Percentiles rank a stretch among this genome's conserved stretches.
Evolutionary conservation across 192 early-diverging fungal genomes (phyloP).

Genomic region (Coemansia sp.): DNA sequence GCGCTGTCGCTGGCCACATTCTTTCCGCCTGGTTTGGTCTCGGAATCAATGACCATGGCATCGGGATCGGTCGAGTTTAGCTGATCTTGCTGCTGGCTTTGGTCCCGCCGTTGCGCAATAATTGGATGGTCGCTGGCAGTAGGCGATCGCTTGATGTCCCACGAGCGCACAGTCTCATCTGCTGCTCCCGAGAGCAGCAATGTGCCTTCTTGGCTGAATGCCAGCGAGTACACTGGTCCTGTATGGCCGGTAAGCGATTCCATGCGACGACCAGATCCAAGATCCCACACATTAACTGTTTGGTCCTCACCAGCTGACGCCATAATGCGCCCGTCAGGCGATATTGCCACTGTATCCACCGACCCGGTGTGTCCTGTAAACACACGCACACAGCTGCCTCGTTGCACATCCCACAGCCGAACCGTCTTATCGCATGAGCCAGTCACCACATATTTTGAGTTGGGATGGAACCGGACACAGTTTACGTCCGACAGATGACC

Average conservation of each 20-base stretch:
- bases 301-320: conserved; percentile 77
- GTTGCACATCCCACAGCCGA: conserved; percentile 92
- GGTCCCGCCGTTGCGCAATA: conserved; percentile 18
- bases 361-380: conserved; percentile 84
- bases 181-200: conserved; percentile 81
- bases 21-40: neutral
- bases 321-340: conserved; percentile 86
- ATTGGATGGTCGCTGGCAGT: conserved; percentile 41
- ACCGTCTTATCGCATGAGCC: conserved; percentile 86
- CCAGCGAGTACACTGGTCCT: conserved; percentile 76
- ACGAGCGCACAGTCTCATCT: conserved; percentile 86
- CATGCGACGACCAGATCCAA: conserved; percentile 77
- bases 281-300: conserved; percentile 85
- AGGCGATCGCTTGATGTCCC: conserved; percentile 75
- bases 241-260: conserved; percentile 85
- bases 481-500: conserved; percentile 98
- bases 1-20: neutral
- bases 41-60: conserved; percentile 34
- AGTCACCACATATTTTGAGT: conserved; percentile 90
- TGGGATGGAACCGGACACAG: conserved; percentile 93
- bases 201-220: conserved; percentile 78
- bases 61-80: conserved; percentile 3
- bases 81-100: conserved; percentile 13
- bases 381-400: conserved; percentile 83
- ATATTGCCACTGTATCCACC: conserved; percentile 81